phyloP scores from a whole-genome alignment of 2,329 filamentous ascomycete species.

The Cordyceps fumosorosea region DNA sequence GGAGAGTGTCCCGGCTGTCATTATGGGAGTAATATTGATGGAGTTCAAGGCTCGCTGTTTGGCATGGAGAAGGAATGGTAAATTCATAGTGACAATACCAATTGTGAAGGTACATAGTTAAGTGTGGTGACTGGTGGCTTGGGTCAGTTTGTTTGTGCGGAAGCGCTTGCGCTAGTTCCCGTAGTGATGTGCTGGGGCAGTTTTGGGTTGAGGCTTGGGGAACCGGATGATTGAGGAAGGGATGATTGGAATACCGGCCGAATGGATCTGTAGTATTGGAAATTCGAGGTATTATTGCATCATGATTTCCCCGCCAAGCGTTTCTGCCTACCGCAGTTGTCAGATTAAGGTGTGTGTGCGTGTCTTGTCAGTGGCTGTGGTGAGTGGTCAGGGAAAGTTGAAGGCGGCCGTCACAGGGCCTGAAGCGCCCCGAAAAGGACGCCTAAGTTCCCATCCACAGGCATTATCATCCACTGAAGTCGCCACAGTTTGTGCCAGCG shows the following conservation, averaged over 20 bases:
- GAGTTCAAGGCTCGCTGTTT: too few species aligned
- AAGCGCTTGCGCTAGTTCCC: conserved; percentile 11
- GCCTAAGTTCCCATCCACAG: too few species aligned
- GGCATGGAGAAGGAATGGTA: too few species aligned
- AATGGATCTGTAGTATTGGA: background rate
- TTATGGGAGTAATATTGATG: too few species aligned
- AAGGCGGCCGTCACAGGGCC: background rate
- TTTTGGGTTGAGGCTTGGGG: background rate
- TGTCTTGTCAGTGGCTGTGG: too few species aligned
- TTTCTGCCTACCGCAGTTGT: background rate
- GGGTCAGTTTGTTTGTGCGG: background rate
- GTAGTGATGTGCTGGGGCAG: background rate
- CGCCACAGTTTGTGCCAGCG: background rate
- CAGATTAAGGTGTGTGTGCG: too few species aligned
- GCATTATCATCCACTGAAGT: background rate
- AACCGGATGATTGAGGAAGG: too few species aligned
- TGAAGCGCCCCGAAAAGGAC: background rate
- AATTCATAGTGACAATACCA: too few species aligned
- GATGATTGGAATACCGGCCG: background rate
- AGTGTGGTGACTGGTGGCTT: background rate
- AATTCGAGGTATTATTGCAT: background rate
- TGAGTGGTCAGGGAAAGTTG: too few species aligned
- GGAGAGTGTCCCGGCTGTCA: too few species aligned
- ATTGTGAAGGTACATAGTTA: too few species aligned
- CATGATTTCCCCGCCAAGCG: background rate